Conservation (phyloP, 257 asterid genomes). For the Jacaranda mimosifolia region DNA sequence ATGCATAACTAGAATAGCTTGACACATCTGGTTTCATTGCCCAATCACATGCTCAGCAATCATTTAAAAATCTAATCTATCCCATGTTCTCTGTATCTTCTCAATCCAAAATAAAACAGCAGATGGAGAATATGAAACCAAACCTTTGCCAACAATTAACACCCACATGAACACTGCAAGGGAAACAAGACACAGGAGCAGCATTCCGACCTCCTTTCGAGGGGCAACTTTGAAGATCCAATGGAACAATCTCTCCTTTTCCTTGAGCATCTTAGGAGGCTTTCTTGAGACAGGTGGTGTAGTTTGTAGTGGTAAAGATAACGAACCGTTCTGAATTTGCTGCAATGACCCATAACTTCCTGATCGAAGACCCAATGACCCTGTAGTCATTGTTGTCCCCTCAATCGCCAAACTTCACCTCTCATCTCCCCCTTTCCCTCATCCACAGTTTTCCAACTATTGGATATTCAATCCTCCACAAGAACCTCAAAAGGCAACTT, state of each 20-base stretch:
- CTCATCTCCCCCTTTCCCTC: conserved; percentile 50
- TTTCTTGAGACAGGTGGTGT: conserved; percentile 63
- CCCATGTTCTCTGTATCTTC: not conserved
- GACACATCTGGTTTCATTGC: not conserved
- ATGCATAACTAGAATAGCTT: not conserved
- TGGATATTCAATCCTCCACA: not conserved
- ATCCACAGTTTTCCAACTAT: conserved; percentile 28
- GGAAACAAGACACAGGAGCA: conserved; percentile 66
- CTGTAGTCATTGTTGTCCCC: conserved; percentile 77
- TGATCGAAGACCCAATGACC: conserved; percentile 93
- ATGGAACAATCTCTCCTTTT: conserved; percentile 63
- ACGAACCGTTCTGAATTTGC: conserved; percentile 55
- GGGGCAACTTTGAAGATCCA: conserved; percentile 75
- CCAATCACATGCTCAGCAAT: not conserved
- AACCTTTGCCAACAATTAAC: conserved; percentile 74
- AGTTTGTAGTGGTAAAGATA: conserved; percentile 51
- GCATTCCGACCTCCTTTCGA: conserved; percentile 74
- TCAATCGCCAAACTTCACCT: conserved; percentile 50
- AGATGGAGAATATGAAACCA: conserved; percentile 27
- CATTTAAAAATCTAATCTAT: conserved; percentile 11
- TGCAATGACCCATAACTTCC: conserved; percentile 91
- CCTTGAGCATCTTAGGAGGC: conserved; percentile 70
- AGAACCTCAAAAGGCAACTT: not conserved
- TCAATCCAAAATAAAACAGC: not conserved
- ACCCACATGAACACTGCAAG: conserved; percentile 73